These are phyloP conservation scores for Seminavis robusta DNA, from an alignment of 108 stramenopile species.

Conservation along the genomic window DNA sequence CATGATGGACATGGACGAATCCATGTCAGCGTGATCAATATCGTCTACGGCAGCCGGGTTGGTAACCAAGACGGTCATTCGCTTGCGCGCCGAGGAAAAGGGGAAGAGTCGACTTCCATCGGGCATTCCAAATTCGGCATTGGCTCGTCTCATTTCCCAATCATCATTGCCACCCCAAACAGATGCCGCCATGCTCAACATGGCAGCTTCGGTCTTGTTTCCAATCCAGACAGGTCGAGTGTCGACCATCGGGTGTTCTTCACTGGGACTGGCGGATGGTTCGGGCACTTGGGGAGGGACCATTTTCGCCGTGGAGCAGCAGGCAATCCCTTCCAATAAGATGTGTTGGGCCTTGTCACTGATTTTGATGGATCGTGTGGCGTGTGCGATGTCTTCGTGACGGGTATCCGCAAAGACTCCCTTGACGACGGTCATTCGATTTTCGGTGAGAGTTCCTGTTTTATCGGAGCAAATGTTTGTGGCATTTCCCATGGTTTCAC, in stretches of 20 bases:
- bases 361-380: constrained; percentile 25
- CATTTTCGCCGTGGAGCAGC: constrained; percentile 60
- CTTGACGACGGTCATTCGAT: constrained; percentile 82
- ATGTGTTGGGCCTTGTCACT: constrained; percentile 30
- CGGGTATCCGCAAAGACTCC: constrained; percentile 53
- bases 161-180: constrained; percentile 45
- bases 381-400: constrained; percentile 24
- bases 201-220: constrained; percentile 74
- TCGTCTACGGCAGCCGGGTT: constrained; percentile 13
- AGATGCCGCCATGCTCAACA: constrained; percentile 50
- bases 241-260: constrained; percentile 27
- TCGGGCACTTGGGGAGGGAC: constrained; percentile 21
- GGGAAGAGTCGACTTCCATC: constrained; percentile 65
- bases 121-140: constrained; percentile 51
- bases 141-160: constrained; percentile 40
- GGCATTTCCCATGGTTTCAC: constrained; percentile 98
- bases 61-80: constrained; percentile 66
- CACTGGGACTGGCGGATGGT: constrained; percentile 2
- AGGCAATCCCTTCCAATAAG: constrained; percentile 56
- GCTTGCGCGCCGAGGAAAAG: constrained; percentile 56
- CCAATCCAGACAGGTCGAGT: constrained; percentile 50
- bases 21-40: not conserved
- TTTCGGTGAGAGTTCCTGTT: constrained; percentile 82
- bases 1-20: not conserved
- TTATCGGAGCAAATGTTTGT: constrained; percentile 96